A percentile compares a stretch with the other conserved stretches of the same genome.
Conservation (phyloP, 2,329 filamentous ascomycete species). For the Colletotrichum sp. region DNA sequence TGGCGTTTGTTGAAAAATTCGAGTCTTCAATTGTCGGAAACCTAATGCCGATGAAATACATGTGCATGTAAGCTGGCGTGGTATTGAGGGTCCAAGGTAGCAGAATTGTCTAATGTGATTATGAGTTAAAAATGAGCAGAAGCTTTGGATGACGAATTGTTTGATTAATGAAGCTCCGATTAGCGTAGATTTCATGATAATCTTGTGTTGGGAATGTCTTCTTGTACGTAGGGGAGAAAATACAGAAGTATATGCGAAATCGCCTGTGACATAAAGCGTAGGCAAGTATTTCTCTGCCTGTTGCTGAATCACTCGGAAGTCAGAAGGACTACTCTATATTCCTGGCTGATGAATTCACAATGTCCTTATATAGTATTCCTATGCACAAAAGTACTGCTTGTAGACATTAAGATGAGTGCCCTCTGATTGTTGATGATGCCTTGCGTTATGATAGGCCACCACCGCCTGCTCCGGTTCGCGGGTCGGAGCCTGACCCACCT, state of each 20-base stretch:
- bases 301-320: neutral
- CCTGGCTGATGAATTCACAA: neutral
- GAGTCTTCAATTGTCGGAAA: too few species aligned
- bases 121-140: neutral
- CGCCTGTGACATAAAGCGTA: neutral
- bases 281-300: neutral
- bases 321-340: neutral
- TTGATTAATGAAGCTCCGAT: too few species aligned
- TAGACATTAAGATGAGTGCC: neutral
- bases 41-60: too few species aligned
- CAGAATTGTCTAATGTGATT: neutral
- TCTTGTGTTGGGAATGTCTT: neutral
- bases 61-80: neutral
- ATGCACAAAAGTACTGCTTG: neutral
- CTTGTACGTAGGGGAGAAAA: neutral
- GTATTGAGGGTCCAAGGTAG: neutral
- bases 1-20: too few species aligned
- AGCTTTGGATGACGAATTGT: neutral
- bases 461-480: neutral
- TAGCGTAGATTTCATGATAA: too few species aligned
- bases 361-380: fast-evolving
- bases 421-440: neutral
- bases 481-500: neutral
- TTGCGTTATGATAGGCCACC: neutral
- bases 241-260: neutral